Evolutionary conservation across 345 rosid genomes (phyloP).

Genomic region (Passiflora organensis): DNA sequence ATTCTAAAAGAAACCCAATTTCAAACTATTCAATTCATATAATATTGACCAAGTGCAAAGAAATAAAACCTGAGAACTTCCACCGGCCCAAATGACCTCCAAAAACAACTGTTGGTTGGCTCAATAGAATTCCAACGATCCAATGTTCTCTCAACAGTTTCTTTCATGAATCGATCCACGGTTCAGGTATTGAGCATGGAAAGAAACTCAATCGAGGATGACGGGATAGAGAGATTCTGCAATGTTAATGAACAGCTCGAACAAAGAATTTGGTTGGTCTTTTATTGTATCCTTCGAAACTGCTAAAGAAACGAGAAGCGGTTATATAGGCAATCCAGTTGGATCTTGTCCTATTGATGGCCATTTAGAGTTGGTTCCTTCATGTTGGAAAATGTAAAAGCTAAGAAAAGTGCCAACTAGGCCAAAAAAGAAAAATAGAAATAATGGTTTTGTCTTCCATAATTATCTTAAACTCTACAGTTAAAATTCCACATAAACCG

Average conservation of each 20-base stretch:
- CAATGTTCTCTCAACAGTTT: no score
- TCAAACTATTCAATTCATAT: no score
- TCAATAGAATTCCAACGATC: background rate
- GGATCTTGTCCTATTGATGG: constrained; percentile 11
- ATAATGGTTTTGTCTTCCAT: no score
- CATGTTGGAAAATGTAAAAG: no score
- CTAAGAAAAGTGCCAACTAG: no score
- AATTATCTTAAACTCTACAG: no score
- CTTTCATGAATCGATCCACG: background rate
- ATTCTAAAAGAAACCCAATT: no score
- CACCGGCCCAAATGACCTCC: background rate
- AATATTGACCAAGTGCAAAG: background rate
- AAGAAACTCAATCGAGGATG: background rate
- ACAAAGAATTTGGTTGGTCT: no score
- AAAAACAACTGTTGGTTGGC: background rate
- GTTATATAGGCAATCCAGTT: constrained; percentile 42
- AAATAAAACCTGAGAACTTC: background rate
- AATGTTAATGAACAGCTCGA: no score
- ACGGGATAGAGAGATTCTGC: constrained; percentile 3
- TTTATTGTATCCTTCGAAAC: constrained; percentile 18
- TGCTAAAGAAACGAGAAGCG: constrained; percentile 34
- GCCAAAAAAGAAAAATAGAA: no score
- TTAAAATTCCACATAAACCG: no score
- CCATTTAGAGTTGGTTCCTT: background rate
- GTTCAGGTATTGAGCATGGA: background rate